Base-by-base conservation (phyloP, 805 yeast species). In the Wickerhamiella dianesei region DNA sequence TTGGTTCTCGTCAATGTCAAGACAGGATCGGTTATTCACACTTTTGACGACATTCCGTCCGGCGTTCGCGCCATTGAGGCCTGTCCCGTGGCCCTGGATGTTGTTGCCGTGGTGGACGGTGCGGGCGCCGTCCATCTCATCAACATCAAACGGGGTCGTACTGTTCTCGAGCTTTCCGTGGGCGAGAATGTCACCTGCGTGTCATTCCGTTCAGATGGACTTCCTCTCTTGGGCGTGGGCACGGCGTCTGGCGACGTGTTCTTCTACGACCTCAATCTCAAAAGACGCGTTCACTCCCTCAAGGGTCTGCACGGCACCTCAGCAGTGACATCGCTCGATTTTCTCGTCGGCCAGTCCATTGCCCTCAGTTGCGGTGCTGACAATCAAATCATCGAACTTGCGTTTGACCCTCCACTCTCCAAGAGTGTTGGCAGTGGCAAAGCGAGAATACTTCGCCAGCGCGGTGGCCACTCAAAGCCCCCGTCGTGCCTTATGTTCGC, bases 391-490 rank as follows among this genome's bases (percentile, higher is more conserved):
- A 84, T 84, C 57, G 97, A 92, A 64, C 83, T 72, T 56, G 96
- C 87, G 0, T 92, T 92, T 64, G 98, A 92, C 64, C 96, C 96
- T 2, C 76, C 92, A 1, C 67, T 88, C 44, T 65, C 80, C 3
- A 77, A 85, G 29, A 80, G 83, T 3, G 76, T 87, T 12, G 95
- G 96, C 1, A 47, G 43, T 2, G 56, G 54, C 32, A 43, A 53
- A 2, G 97, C 98, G 40, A 79, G 98, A 59, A 77, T 80, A 50
- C 70, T 94, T 57, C 77, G 98, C 62, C 82, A 94, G 1, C 76
- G 98, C 60, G 97, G 96, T 57, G 99, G 99, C n/a, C 98, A 92
- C 62, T 77, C 95, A 3, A 81, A 83, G 25, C 95, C 98, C 2
- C 94, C 97, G 2, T 71, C 81, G 0, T 60, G 76, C 3, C 76